These are phyloP conservation scores for Coccomyxa subellipsoidea DNA, from an alignment of 163 green algal species.

Conservation along the genomic window DNA sequence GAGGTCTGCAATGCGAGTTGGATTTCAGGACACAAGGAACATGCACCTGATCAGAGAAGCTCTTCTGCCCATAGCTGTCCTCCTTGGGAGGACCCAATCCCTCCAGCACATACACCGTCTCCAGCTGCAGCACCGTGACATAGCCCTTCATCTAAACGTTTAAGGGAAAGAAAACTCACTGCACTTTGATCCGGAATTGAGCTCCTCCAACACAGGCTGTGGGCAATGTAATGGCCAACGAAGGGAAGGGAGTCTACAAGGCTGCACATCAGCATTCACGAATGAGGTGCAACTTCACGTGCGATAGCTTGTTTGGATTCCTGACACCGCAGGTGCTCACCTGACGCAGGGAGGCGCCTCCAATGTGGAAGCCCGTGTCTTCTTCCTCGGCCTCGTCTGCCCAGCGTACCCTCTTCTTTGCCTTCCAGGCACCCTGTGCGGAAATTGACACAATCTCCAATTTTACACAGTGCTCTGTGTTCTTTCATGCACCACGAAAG, in stretches of 20 bases:
- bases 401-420: constrained; percentile 31
- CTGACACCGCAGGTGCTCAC: too few relatives aligned
- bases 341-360: constrained; percentile 9
- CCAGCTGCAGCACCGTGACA: constrained; percentile 23
- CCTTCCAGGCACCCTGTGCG: constrained; percentile 3
- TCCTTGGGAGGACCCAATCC: constrained; percentile 36
- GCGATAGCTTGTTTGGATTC: too few relatives aligned
- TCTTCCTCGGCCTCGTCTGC: constrained; percentile 24
- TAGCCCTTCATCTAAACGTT: too few relatives aligned
- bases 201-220: too few relatives aligned
- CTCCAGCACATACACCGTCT: constrained; percentile 39
- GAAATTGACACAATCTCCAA: not conserved
- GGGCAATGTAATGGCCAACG: too few relatives aligned
- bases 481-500: too few relatives aligned
- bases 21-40: not conserved
- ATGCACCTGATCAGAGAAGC: constrained; percentile 11
- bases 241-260: too few relatives aligned
- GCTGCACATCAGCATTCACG: too few relatives aligned
- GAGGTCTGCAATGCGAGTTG: not conserved
- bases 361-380: constrained; percentile 25
- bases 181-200: too few relatives aligned
- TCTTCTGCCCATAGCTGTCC: constrained; percentile 1
- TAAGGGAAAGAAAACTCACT: too few relatives aligned
- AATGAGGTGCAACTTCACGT: not conserved
- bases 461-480: constrained; percentile 14